phyloP scores from a whole-genome alignment of 306 rosid genomes.

The Arachis hypogaea region DNA sequence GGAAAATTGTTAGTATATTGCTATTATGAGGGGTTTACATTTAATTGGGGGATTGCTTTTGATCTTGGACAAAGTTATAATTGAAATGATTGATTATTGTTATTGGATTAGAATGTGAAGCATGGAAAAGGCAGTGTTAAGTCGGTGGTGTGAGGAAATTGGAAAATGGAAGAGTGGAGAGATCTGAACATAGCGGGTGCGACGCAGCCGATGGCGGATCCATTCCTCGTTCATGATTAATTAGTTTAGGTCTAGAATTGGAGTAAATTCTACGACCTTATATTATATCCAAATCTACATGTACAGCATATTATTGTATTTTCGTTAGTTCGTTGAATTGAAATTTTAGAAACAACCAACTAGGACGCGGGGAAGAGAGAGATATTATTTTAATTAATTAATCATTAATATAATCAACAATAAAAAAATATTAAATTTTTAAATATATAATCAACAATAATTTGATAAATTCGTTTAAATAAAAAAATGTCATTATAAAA shows the following conservation, averaged over 20 bases:
- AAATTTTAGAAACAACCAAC: not conserved
- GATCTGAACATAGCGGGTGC: conserved; percentile 54
- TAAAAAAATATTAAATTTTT: too few species aligned
- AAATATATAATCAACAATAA: too few species aligned
- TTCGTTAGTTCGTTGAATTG: not conserved
- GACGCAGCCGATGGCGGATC: conserved; percentile 73
- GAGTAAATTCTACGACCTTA: conserved; percentile 15
- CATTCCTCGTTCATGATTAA: conserved; percentile 35
- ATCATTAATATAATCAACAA: too few species aligned
- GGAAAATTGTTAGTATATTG: not conserved
- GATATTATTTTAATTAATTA: not conserved
- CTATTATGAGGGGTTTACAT: not conserved
- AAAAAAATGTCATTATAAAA: too few species aligned
- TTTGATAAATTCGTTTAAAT: too few species aligned
- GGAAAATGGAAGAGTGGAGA: conserved; percentile 19
- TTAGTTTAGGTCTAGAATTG: conserved; percentile 19
- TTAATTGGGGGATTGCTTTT: conserved; percentile 13
- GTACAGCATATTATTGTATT: not conserved
- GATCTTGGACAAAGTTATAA: conserved; percentile 24
- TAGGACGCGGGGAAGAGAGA: not conserved
- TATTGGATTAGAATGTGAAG: conserved; percentile 42
- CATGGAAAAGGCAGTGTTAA: not conserved
- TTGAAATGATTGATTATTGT: conserved; percentile 34
- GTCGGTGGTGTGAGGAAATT: conserved; percentile 44
- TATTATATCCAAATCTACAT: conserved; percentile 18